Evolutionary conservation across 495 filamentous ascomycete species (phyloP).

Genomic region (Trichoderma asperelloides): DNA sequence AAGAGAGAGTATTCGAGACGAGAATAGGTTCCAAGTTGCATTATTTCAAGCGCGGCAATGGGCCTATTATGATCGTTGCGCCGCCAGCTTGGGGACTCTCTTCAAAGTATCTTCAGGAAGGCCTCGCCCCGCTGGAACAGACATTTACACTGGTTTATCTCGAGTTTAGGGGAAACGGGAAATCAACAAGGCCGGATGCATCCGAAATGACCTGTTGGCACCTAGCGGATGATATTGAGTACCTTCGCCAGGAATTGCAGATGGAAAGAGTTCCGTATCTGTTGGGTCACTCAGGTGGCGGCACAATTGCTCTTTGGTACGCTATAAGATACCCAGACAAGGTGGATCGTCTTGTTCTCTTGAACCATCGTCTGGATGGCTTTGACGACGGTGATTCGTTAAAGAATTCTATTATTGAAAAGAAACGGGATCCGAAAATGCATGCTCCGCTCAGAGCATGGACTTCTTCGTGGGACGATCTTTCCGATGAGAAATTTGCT

Average conservation of each 20-base stretch:
- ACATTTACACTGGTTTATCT: not conserved
- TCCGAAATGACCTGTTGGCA: not conserved
- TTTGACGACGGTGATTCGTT: not conserved
- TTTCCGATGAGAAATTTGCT: not conserved
- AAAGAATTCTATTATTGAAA: not conserved
- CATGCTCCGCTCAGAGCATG: not conserved
- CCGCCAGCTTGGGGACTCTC: not conserved
- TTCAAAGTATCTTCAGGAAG: not conserved
- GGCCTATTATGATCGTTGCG: not conserved
- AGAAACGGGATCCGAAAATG: not conserved
- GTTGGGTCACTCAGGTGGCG: not conserved
- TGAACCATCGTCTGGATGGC: not conserved
- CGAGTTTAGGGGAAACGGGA: not conserved
- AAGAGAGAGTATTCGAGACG: not conserved
- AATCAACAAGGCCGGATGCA: not conserved
- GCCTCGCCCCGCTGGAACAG: not conserved
- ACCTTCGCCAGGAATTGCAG: not conserved
- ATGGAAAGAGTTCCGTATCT: not conserved
- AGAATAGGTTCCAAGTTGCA: not conserved
- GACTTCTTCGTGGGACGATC: not conserved
- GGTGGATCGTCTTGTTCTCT: not conserved
- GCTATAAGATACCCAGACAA: not conserved
- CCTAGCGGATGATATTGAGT: not conserved
- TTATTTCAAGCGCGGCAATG: not conserved
- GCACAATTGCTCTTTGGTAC: not conserved